Evolutionary conservation across 169 alveolate genomes (phyloP), one percentile per base, ranked within the genome.

Genomic region (Cryptosporidium sp.): DNA sequence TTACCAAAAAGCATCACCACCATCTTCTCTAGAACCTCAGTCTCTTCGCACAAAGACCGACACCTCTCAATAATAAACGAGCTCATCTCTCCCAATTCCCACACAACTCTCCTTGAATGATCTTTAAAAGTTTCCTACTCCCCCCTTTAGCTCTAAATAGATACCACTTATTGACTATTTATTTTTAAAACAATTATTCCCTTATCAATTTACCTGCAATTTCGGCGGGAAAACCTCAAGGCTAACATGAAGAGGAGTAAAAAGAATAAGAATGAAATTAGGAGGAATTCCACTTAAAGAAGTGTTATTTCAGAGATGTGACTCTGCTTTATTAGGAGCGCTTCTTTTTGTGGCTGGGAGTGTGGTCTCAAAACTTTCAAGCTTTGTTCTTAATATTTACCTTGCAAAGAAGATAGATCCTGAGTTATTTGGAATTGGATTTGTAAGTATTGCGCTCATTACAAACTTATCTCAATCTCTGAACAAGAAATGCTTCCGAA

Each of bases 1-100:
- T 92, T 92, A 3, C 85, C 85, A 33, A 92, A 87, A 39, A 92
- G 67, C n/a, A 87, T 85, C 1, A 86, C 93, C 8, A 92, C 68
- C 26, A 87, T 75, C 58, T 86, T 92, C 51, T 92, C 93, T 69
- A 92, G 70, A 48, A 75, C 29, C 70, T 92, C 94, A n/a, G 91
- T 92, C 37, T 92, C 94, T 29, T 92, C 94, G 39, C 85, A 91
- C 58, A 92, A 39, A 58, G 87, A 86, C 16, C 94, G 33, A 31
- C 92, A 75, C 58, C 92, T 92, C 56, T 92, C 94, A 21, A 86
- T 60, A 35, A 92, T 70, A 42, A 86, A 92, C n/a, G 91, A 91
- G 52, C 92, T 68, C 94, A 92, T 92, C 18, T n/a, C 37, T 85
- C n/a, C 35, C 7, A 26, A 10, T 8, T 2, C 67, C 67, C 29